Evolutionary conservation across 2,329 filamentous ascomycete genomes (phyloP).

Genomic region (Metarhizium sp.): DNA sequence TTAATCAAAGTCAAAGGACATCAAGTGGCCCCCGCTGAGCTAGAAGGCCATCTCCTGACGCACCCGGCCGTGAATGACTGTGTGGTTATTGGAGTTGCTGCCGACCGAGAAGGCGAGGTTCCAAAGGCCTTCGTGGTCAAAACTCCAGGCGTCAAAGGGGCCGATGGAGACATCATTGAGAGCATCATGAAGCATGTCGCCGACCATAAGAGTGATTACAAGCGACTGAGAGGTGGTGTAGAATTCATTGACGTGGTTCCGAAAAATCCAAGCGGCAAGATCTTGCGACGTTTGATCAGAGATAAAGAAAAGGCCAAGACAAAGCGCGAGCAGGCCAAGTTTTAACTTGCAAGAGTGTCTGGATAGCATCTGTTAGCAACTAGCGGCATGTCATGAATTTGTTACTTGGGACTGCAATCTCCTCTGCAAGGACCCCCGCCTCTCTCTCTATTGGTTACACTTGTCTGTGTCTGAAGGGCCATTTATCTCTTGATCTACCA

Average conservation of each 20-base stretch:
- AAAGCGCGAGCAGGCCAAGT: not conserved
- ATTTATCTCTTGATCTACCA: too few species aligned
- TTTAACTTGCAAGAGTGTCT: not conserved
- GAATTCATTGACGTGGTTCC: conserved; percentile 47
- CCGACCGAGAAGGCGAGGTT: conserved; percentile 41
- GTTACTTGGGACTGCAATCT: too few species aligned
- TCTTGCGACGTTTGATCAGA: conserved; percentile 38
- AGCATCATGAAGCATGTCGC: conserved; percentile 5
- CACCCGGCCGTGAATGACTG: conserved; percentile 45
- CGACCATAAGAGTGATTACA: conserved; percentile 23
- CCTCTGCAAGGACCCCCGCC: too few species aligned
- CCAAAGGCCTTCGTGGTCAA: conserved; percentile 54
- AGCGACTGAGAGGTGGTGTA: conserved; percentile 39
- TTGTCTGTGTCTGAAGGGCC: too few species aligned
- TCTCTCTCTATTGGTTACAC: too few species aligned
- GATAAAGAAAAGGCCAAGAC: conserved; percentile 17
- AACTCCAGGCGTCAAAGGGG: conserved; percentile 5
- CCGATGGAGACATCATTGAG: conserved; percentile 9
- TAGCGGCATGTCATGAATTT: too few species aligned
- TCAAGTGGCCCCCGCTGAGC: conserved; percentile 49
- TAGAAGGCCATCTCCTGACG: conserved; percentile 28
- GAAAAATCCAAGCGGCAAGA: conserved; percentile 54
- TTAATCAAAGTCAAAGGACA: conserved; percentile 53
- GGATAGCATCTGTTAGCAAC: too few species aligned
- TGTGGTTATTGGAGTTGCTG: conserved; percentile 53